Evolutionary conservation across 768 basidiomycete species (phyloP), one percentile per base, ranked within the genome.

Genomic region (Tulasnella sp.): DNA sequence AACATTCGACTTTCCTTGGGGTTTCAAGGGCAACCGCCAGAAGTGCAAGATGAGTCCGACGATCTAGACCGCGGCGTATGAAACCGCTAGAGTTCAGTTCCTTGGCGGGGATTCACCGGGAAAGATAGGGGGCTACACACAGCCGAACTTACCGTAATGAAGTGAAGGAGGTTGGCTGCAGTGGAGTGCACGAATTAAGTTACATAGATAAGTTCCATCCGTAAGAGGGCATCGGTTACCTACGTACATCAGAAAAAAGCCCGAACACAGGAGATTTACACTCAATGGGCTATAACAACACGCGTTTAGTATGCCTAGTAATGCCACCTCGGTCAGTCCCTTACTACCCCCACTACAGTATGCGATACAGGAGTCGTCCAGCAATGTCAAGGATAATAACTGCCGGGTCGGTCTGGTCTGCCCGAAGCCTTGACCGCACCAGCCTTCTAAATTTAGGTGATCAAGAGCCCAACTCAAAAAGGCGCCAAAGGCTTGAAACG

Each of bases 1-100:
- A 3, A 90, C 88, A 79, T 91, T 83, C 68, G 89, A 79, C 74
- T 86, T 85, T 39, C 91, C 92, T 82, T 93, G 91, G 76, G 90
- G 89, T 80, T 93, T 92, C 72, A 91, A 93, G 45, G 90, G 90
- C 8, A 91, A 88, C 82, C 87, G 84, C 93, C 94, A 96, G 85
- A 95, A 95, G 83, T 95, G 95, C 45, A 90, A 87, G 80, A 96
- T 84, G 5, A 95, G 86, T 3, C 94, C 94, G 15, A 84, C 42
- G 67, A 95, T 81, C 77, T 76, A 38, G 42, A 74, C 29, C 37
- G 49, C n/a, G 49, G 49, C 49, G 49, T 49, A 49, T n/a, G 49
- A 49, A 49, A n/a, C 9, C 5, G 4, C 49, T 19, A 49, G 49
- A 49, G 49, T 49, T 49, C 22, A 49, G 49, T 49, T n/a, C 49